Evolutionary conservation across 495 filamentous ascomycete genomes (phyloP).

Genomic region (Filosporella fistucella): DNA sequence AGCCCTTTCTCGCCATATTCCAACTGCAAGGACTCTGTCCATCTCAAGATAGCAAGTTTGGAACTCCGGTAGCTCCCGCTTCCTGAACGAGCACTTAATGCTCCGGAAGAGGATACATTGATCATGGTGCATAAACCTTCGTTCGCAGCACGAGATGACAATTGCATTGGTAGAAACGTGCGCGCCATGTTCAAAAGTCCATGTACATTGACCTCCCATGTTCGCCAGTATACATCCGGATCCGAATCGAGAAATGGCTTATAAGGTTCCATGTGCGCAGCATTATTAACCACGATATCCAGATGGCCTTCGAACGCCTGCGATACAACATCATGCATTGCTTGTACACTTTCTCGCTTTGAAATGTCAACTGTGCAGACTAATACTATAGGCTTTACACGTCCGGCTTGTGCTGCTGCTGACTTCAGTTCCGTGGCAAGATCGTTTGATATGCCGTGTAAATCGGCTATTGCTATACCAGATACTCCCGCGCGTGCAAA

Average conservation of each 20-base stretch:
- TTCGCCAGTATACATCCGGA: slow-evolving; percentile 30
- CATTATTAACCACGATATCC: slow-evolving; percentile 59
- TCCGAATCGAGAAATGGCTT: slow-evolving; percentile 29
- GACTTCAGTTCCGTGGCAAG: slow-evolving; percentile 30
- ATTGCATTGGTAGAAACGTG: slow-evolving; percentile 41
- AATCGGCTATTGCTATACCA: slow-evolving; percentile 34
- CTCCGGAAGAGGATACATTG: slow-evolving; percentile 39
- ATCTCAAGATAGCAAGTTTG: slow-evolving; percentile 43
- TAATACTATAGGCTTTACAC: slow-evolving; percentile 29
- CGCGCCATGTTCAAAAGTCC: slow-evolving; percentile 35
- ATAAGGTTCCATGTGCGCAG: slow-evolving; percentile 38
- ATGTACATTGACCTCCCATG: slow-evolving; percentile 38
- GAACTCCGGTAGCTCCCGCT: slow-evolving; percentile 36
- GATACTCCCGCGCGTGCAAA: slow-evolving; percentile 39
- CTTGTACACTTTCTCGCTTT: slow-evolving; percentile 32
- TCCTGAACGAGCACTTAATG: slow-evolving; percentile 26
- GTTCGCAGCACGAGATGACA: too few relatives aligned
- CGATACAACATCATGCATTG: slow-evolving; percentile 29
- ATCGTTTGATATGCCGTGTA: slow-evolving; percentile 40
- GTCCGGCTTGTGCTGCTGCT: slow-evolving; percentile 31
- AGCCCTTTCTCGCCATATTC: slow-evolving; percentile 45
- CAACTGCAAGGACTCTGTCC: slow-evolving; percentile 38
- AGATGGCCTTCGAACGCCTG: slow-evolving; percentile 34
- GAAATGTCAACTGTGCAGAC: slow-evolving; percentile 35
- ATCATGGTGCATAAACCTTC: slow-evolving; percentile 43